Evolutionary conservation across 345 rosid genomes (phyloP).

Genomic region (Firmiana major): DNA sequence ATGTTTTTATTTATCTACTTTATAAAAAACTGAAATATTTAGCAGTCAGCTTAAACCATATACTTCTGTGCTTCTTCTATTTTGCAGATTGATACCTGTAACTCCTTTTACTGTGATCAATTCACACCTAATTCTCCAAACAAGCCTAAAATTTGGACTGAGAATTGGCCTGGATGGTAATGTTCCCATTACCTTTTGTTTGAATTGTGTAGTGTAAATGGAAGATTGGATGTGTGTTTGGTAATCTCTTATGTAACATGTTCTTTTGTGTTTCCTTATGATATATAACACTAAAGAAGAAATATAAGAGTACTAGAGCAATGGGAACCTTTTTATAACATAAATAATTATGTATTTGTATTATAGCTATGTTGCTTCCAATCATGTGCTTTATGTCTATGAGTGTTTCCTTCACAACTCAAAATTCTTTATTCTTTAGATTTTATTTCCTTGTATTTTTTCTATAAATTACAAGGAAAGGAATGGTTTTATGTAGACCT

Average conservation of each 20-base stretch:
- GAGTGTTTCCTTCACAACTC: background rate
- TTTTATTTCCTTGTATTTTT: background rate
- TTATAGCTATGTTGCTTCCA: too few species aligned
- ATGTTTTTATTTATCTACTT: background rate
- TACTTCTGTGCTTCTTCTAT: background rate
- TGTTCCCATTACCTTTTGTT: slow-evolving; percentile 5
- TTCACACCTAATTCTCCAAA: slow-evolving; percentile 68
- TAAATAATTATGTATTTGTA: background rate
- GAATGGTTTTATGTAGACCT: too few species aligned
- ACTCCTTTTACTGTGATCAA: slow-evolving; percentile 81
- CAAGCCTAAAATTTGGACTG: slow-evolving; percentile 98
- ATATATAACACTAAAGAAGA: background rate
- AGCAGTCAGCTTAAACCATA: background rate
- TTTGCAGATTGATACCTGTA: slow-evolving; percentile 74
- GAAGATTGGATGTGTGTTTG: background rate
- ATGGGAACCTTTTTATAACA: background rate
- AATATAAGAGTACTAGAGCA: background rate
- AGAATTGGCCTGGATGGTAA: slow-evolving; percentile 99
- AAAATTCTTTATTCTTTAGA: background rate
- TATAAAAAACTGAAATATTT: background rate
- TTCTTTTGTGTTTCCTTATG: background rate
- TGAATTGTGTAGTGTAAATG: background rate
- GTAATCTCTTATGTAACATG: background rate
- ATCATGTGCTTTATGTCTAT: background rate
- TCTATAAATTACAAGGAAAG: background rate